Evolutionary conservation across 192 early-diverging fungal genomes (phyloP).

Genomic region (Gigaspora rosea): DNA sequence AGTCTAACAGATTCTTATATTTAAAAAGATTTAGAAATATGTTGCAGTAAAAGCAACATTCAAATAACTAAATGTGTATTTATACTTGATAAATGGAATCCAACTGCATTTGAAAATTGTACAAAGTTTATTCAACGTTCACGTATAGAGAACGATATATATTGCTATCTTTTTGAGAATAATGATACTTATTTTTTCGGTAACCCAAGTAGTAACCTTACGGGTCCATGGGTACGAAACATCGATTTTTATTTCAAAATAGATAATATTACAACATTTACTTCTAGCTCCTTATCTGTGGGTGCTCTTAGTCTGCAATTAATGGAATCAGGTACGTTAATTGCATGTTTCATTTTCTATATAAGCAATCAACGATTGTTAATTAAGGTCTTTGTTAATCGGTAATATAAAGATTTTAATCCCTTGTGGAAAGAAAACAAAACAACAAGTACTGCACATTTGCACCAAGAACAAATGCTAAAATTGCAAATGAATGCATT

Average conservation of each 20-base stretch:
- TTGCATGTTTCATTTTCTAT: background rate
- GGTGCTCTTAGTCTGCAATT: background rate
- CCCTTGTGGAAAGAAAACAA: background rate
- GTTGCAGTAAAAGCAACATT: background rate
- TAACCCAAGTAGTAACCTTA: background rate
- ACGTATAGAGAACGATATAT: background rate
- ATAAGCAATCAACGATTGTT: background rate
- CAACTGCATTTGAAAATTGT: background rate
- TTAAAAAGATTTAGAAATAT: constrained; percentile 4
- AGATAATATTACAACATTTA: background rate
- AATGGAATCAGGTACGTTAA: background rate
- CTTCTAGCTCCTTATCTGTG: background rate
- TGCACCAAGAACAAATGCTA: no score
- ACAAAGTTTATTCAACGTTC: background rate
- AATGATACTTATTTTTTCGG: background rate
- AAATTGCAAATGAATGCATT: background rate
- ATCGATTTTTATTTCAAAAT: constrained; percentile 23
- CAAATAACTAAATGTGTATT: constrained; percentile 2
- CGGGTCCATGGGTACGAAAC: background rate
- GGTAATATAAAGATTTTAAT: background rate
- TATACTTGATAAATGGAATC: background rate
- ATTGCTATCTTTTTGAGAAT: background rate
- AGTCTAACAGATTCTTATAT: background rate
- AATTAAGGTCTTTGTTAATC: background rate
- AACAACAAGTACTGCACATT: no score